Evolutionary conservation across 108 stramenopile genomes (phyloP), one percentile per base, ranked within the genome.

Genomic region (Skeletonema grethae): DNA sequence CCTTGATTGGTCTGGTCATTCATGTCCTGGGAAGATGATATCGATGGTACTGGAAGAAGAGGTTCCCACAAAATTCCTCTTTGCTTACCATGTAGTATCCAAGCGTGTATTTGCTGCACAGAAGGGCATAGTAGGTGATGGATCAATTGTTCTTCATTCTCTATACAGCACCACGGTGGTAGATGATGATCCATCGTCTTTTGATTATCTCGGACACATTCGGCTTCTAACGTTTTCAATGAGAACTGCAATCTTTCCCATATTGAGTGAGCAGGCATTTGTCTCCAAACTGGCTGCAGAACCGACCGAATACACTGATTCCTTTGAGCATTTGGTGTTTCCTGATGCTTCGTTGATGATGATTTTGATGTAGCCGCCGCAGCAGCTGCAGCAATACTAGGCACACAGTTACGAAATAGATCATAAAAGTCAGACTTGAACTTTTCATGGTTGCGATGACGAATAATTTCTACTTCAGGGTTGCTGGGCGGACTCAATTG

Each of bases 361-460:
- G 65, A 22, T 20, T 61, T 16, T n/a, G 45, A 50, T 39, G 12
- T 31, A 45, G 30, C 4, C 8, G 30, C 25, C 11, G 53, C 22
- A 13, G 28, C 35, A 15, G 32, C 22, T 16, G 15, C 41, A 31
- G 18, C 50, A 53, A 7, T 24, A 1, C 50, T 53, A 4, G 73
- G 43, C 12, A 56, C 76, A 48, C 57, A 80, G 18, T 65, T 65
- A 1, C 74, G 83, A 41, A 92, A 61, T 0, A 79, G 29, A 25
- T 80, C 82, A 28, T 74, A 66, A 46, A 87, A 79, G n/a, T 72
- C 67, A 7, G 81, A 34, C 67, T 88, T 88, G 83, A 92, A 92
- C 41, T 80, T 86, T 66, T 92, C 91, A 57, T 84, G 86, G 38
- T 70, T 76, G 22, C 91, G 82, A 57, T 87, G 86, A 30, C 91